Percentiles rank a stretch among this genome's conserved stretches.
Evolutionary conservation across 345 rosid species (phyloP).

Genomic region (Moricandia moricandioides): DNA sequence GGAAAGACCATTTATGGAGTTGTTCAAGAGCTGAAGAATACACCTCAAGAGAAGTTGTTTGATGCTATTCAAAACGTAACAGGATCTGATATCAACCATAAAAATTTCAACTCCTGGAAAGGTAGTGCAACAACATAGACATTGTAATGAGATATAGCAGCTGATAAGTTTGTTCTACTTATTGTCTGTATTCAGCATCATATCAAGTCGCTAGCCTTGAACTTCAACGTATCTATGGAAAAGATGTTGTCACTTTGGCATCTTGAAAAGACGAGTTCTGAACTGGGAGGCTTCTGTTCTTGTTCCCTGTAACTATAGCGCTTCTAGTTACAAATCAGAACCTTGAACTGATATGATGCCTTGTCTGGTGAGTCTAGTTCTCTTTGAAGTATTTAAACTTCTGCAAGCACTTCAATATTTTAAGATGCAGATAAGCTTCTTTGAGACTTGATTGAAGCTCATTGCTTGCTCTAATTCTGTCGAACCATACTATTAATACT

Average conservation of each 20-base stretch:
- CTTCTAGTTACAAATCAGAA: slow-evolving; percentile 5
- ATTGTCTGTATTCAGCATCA: slow-evolving; percentile 55
- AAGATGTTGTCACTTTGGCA: slow-evolving; percentile 44
- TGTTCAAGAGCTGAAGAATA: slow-evolving; percentile 83
- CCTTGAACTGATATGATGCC: slow-evolving; percentile 12
- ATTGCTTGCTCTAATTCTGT: slow-evolving; percentile 24
- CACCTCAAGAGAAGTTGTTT: slow-evolving; percentile 69
- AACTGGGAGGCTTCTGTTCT: slow-evolving; percentile 16
- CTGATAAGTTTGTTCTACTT: slow-evolving; percentile 8
- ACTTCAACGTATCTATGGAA: slow-evolving; percentile 83
- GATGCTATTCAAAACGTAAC: slow-evolving; percentile 70
- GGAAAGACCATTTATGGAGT: slow-evolving; percentile 94
- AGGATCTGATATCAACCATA: slow-evolving; percentile 79
- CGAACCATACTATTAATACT: slow-evolving; percentile 13
- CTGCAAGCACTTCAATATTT: slow-evolving; percentile 9
- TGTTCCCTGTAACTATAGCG: slow-evolving; percentile 16
- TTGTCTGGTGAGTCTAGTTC: slow-evolving; percentile 23
- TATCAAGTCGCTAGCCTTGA: slow-evolving; percentile 83
- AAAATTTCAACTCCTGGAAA: slow-evolving; percentile 82
- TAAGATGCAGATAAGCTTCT: neutral
- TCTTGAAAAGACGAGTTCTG: slow-evolving; percentile 30
- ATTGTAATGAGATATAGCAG: neutral
- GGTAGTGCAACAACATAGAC: slow-evolving; percentile 41
- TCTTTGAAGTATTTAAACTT: neutral
- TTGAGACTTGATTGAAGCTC: neutral